Evolutionary conservation across 2,329 filamentous ascomycete genomes (phyloP).

Genomic region (Pyrenophora tritici-repentis): DNA sequence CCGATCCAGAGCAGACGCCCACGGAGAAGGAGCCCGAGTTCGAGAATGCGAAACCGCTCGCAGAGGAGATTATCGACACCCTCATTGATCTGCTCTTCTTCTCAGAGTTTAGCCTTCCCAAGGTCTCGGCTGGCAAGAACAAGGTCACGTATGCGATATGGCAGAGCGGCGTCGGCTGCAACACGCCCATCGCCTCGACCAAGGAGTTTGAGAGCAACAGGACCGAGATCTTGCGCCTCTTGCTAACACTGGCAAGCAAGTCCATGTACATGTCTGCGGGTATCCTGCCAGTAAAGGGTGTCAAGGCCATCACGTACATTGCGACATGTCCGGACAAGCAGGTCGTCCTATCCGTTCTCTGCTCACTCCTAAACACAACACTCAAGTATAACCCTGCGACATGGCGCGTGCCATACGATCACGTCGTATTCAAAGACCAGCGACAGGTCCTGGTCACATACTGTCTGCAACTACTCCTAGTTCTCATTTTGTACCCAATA

Average conservation of each 20-base stretch:
- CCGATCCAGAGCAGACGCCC: constrained; percentile 57
- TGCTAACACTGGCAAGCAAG: constrained; percentile 84
- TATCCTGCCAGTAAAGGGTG: constrained; percentile 77
- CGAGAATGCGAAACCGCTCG: constrained; percentile 83
- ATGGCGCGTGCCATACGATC: constrained; percentile 94
- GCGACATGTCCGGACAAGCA: constrained; percentile 89
- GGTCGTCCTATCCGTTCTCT: constrained; percentile 84
- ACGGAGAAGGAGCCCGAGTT: constrained; percentile 64
- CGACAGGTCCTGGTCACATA: constrained; percentile 91
- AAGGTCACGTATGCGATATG: constrained; percentile 94
- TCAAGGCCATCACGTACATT: constrained; percentile 84
- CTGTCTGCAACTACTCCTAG: constrained; percentile 86
- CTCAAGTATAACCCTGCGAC: constrained; percentile 94
- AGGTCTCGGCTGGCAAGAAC: constrained; percentile 69
- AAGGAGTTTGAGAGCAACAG: constrained; percentile 94
- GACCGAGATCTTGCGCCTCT: constrained; percentile 82
- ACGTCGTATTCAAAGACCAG: constrained; percentile 86
- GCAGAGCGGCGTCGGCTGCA: constrained; percentile 97
- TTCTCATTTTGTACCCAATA: constrained; percentile 83
- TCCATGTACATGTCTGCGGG: constrained; percentile 90
- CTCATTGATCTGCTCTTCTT: constrained; percentile 90
- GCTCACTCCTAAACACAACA: constrained; percentile 91
- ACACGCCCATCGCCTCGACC: constrained; percentile 82
- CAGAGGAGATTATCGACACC: constrained; percentile 90
- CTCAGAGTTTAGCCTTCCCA: constrained; percentile 83